Percentiles rank a stretch among this genome's conserved stretches.
These are phyloP conservation scores for Dipodascus albidus DNA, from an alignment of 805 yeast genomes.

Conservation along the genomic window DNA sequence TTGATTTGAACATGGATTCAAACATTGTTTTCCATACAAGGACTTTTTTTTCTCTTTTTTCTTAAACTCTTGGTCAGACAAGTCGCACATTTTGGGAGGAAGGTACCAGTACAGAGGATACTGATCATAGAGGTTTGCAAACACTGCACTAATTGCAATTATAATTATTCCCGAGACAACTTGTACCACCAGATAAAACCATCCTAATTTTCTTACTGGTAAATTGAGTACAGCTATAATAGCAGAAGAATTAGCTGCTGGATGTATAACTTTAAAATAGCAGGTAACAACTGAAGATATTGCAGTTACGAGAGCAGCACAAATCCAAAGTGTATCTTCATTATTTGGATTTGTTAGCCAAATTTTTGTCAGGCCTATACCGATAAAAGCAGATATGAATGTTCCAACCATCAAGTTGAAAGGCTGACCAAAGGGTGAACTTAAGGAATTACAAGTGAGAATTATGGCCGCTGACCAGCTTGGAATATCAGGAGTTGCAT, in stretches of 20 bases:
- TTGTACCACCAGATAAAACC: not conserved
- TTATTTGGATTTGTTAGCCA: not conserved
- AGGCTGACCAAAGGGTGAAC: not conserved
- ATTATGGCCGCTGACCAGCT: not conserved
- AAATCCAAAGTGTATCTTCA: not conserved
- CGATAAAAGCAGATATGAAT: not conserved
- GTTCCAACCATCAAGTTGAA: not conserved
- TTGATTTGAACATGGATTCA: no score
- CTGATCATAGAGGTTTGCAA: not conserved
- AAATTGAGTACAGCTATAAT: not conserved
- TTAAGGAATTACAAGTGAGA: not conserved
- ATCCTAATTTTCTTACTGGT: not conserved
- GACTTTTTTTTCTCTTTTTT: no score
- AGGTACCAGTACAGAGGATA: not conserved
- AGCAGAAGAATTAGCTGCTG: not conserved
- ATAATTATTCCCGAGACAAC: not conserved
- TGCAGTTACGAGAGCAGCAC: not conserved
- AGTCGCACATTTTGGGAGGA: not conserved
- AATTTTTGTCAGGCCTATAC: not conserved
- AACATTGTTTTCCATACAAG: no score
- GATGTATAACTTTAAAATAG: not conserved
- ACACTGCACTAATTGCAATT: not conserved
- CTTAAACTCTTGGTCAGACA: not conserved
- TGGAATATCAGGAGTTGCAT: not conserved
- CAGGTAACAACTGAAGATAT: not conserved